Evolutionary conservation across 2,329 filamentous ascomycete genomes (phyloP).

Genomic region (Fusarium buxicola): DNA sequence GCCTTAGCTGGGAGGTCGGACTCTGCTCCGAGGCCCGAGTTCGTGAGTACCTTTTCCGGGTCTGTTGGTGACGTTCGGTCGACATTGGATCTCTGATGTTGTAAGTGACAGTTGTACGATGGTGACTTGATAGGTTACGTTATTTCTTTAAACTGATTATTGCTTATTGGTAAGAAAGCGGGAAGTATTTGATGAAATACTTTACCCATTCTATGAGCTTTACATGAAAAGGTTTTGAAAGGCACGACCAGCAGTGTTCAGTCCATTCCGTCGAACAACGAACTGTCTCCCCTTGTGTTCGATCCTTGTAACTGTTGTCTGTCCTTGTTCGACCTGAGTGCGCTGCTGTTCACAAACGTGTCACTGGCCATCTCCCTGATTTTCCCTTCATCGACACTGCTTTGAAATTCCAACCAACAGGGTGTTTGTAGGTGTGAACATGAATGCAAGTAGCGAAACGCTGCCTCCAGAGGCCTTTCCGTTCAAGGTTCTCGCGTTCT

Average conservation of each 20-base stretch:
- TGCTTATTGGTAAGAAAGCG: neutral
- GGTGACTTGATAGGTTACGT: neutral
- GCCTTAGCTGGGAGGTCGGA: neutral
- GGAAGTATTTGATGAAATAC: neutral
- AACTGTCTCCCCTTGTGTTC: neutral
- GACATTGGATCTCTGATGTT: slow-evolving; percentile 6
- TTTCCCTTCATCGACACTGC: neutral
- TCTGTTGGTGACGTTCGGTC: neutral
- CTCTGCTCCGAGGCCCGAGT: slow-evolving; percentile 12
- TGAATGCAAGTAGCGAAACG: neutral
- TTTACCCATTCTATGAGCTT: neutral
- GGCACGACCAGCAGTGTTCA: neutral
- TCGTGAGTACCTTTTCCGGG: slow-evolving; percentile 21
- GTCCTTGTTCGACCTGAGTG: neutral
- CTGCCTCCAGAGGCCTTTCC: neutral
- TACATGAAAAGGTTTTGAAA: neutral
- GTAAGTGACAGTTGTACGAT: neutral
- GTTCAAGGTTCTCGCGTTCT: neutral
- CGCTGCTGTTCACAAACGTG: neutral
- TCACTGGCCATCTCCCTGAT: neutral
- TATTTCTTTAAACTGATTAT: neutral
- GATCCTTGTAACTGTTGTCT: neutral
- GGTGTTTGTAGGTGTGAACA: neutral
- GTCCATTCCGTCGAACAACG: neutral
- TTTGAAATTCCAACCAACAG: slow-evolving; percentile 7